phyloP scores from a whole-genome alignment of 306 rosid species.

The Pterocarpus macrocarpus region DNA sequence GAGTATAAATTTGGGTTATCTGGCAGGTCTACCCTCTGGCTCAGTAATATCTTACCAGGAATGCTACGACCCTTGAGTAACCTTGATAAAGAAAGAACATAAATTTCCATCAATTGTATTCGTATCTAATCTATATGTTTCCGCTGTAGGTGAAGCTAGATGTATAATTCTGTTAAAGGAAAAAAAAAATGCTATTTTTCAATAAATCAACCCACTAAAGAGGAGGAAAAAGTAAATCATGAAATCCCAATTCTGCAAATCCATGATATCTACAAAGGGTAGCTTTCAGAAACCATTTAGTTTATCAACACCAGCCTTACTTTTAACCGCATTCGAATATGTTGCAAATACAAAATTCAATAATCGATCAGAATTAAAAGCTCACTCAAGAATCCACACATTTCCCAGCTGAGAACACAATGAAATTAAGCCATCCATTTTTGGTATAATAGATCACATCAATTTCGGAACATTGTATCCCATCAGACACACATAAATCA shows the following conservation, averaged over 20 bases:
- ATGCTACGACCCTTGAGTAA: slow-evolving; percentile 93
- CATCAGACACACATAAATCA: slow-evolving; percentile 39
- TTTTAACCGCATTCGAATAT: not conserved
- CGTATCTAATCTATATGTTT: not conserved
- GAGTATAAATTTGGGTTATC: slow-evolving; percentile 56
- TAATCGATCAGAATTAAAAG: not conserved
- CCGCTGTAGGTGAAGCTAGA: not conserved
- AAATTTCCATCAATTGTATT: slow-evolving; percentile 33
- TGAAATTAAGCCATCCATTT: slow-evolving; percentile 22
- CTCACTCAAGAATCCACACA: not conserved
- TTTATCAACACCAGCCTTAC: not conserved
- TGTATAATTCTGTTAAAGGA: not conserved
- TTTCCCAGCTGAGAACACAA: slow-evolving; percentile 32
- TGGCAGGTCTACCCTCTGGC: slow-evolving; percentile 65
- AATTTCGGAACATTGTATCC: slow-evolving; percentile 9
- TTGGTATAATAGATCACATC: slow-evolving; percentile 42
- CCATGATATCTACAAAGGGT: slow-evolving; percentile 15
- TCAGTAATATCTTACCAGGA: slow-evolving; percentile 87
- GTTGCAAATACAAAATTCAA: not conserved
- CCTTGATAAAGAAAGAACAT: slow-evolving; percentile 57
- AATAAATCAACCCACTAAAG: not conserved
- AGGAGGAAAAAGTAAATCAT: not conserved
- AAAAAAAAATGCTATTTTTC: not conserved
- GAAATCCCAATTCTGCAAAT: slow-evolving; percentile 17
- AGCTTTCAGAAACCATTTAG: not conserved